Evolutionary conservation across 2,329 filamentous ascomycete genomes (phyloP), one percentile per base, ranked within the genome.

Genomic region (Ophiostoma montium): DNA sequence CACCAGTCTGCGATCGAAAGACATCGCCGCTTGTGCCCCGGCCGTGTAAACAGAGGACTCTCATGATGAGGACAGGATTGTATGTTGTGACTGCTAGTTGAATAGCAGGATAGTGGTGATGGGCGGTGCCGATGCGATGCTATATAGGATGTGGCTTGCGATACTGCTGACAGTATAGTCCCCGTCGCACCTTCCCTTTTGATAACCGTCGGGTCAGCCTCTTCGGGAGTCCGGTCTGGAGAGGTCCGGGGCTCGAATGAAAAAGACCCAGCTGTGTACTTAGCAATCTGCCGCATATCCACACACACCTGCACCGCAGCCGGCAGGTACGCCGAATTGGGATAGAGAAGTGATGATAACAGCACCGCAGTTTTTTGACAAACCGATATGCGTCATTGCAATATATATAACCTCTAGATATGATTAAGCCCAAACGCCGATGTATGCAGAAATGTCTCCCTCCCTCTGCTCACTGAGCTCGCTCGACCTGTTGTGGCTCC

Each of bases 11-110:
- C 11, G 62, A 60, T 49, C 57, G 57, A 51, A 67, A 62, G 45
- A 66, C 65, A 18, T 56, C 51, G 53, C 54, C 64, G 52, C 63
- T 65, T 21, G 64, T 65, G 53, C 64, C 64, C 35, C 59, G 59
- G 35, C 64, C 64, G 53, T 67, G 64, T 6, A 67, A 62, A 52
- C 61, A 61, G 39, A 67, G 63, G 31, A 65, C 52, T 43, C 54
- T 60, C 59, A 65, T 65, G 12, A 46, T 57, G 49, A n/a, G n/a
- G 36, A 5, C 3, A 5, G 13, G 7, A 13, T 27, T 33, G 5
- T 19, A 33, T 12, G 31, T 33, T 27, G 23, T 11, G 10, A 21
- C 33, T 35, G 23, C 23, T 27, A 27, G 23, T 27, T 27, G 4
- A 8, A 27, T 8, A 8, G 8, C 23, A n/a, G n/a, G n/a, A n/a